Percentiles rank a stretch among this genome's conserved stretches.
These are phyloP conservation scores for Pseudodiploospora longispora DNA, from an alignment of 2,329 filamentous ascomycete species.

Conservation along the genomic window DNA sequence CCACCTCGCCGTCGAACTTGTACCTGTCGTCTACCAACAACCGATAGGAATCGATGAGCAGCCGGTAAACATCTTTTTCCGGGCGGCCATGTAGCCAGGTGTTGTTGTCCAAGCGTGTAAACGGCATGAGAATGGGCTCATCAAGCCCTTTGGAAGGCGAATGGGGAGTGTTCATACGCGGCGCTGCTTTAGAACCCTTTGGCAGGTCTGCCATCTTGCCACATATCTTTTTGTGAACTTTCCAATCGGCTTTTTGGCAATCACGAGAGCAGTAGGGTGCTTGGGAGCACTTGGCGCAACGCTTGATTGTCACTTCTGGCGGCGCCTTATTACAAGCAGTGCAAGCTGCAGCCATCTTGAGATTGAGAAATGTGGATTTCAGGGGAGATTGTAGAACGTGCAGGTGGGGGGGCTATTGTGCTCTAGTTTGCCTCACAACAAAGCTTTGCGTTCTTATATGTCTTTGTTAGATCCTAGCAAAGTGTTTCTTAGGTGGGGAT, in stretches of 20 bases:
- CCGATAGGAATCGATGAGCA: conserved; percentile 41
- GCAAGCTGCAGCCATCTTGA: conserved; percentile 9
- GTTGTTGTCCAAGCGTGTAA: conserved; percentile 28
- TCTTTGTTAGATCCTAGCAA: too few species aligned
- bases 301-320: conserved; percentile 22
- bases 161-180: conserved; percentile 11
- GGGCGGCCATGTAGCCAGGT: conserved; percentile 37
- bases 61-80: conserved; percentile 33
- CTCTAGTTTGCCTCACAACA: too few species aligned
- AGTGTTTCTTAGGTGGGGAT: too few species aligned
- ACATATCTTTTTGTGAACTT: conserved; percentile 38
- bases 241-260: conserved; percentile 45
- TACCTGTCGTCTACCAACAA: conserved; percentile 34
- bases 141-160: conserved; percentile 20
- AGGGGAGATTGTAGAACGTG: too few species aligned
- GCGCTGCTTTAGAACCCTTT: background rate
- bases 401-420: too few species aligned
- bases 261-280: conserved; percentile 42
- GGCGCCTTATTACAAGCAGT: conserved; percentile 22
- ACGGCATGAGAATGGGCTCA: conserved; percentile 24
- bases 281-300: conserved; percentile 39
- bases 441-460: too few species aligned
- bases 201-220: conserved; percentile 8
- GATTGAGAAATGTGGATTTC: too few species aligned
- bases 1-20: conserved; percentile 17